Base-by-base conservation (phyloP, 2,329 filamentous ascomycete species). In the Diaporthe aspalathi region DNA sequence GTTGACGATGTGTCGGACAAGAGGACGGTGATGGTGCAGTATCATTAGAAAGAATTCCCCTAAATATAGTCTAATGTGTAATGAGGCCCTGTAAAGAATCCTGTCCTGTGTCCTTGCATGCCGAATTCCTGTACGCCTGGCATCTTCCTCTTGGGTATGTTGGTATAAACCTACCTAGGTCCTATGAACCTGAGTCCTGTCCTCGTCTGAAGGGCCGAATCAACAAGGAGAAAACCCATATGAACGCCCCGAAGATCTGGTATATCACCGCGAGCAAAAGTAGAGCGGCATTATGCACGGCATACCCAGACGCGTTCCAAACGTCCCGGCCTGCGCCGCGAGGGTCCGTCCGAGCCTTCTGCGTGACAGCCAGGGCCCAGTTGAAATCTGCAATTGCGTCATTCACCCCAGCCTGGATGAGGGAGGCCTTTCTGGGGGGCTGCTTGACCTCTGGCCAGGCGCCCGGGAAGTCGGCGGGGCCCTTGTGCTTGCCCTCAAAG, bases 401-500 rank as follows among this genome's bases (percentile, higher is more conserved):
- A 43, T 74, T 73, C 16, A 77, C 35, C 5, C 74, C 74, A 68
- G 75, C 77, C 38, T 75, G 69, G 22, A 79, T 56, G 68, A 77
- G 74, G 0, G 77, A 77, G 3, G 68, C 72, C 53, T 74, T 77
- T 50, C 73, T 76, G 0, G 78, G 78, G n/a, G 77, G 76, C 24
- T 74, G 73, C 12, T 72, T 50, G 2, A 79, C 78, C 20, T 74
- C 68, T 14, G 78, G 78, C 49, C 73, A 66, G 1, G 77, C 77
- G 32, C 77, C 77, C 12, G 78, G 78, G 35, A 79, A 79, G 32
- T 74, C 73, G 5, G 76, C 78, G 5, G 77, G 73, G 3, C 77
- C 77, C 29, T 68, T 72, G 14, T 74, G 71, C 17, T 74, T 76
- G 27, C 75, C 74, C 32, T 76, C 71, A 29, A 79, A 70, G 56